Conservation (phyloP, 1,139 yeast species). For the Candida smagusa region DNA sequence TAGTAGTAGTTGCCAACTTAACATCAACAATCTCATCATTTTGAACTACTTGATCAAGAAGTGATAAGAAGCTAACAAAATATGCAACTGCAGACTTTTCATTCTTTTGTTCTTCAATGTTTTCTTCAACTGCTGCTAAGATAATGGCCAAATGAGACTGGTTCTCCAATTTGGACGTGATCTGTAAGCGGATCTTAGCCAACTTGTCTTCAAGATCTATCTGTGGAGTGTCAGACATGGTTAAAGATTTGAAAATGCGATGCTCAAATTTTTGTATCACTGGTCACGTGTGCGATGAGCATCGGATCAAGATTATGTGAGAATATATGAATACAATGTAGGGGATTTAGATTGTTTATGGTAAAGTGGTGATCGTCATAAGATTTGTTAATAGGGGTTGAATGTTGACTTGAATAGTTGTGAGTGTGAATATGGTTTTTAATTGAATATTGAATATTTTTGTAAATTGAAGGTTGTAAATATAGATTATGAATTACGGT, state of each 20-base stretch:
- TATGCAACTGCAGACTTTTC: slow-evolving; percentile 67
- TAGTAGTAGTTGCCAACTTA: slow-evolving; percentile 67
- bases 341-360: too few species aligned
- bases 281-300: slow-evolving; percentile 4
- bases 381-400: too few species aligned
- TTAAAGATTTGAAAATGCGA: slow-evolving; percentile 5
- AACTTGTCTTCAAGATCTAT: slow-evolving; percentile 65
- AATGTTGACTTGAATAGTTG: too few species aligned
- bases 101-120: slow-evolving; percentile 68
- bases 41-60: slow-evolving; percentile 70
- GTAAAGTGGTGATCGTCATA: too few species aligned
- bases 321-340: too few species aligned
- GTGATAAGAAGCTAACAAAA: slow-evolving; percentile 76
- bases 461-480: too few species aligned
- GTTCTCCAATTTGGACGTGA: slow-evolving; percentile 72
- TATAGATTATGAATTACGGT: too few species aligned
- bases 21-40: slow-evolving; percentile 55
- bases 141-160: slow-evolving; percentile 75
- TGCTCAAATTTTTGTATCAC: slow-evolving; percentile 4
- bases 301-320: too few species aligned
- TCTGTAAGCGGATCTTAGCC: slow-evolving; percentile 66
- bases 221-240: slow-evolving; percentile 17
- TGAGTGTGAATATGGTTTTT: too few species aligned
- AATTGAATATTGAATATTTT: too few species aligned
- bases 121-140: slow-evolving; percentile 86